Base-by-base conservation (phyloP, 768 basidiomycete species). In the Hebeloma cylindrosporum region DNA sequence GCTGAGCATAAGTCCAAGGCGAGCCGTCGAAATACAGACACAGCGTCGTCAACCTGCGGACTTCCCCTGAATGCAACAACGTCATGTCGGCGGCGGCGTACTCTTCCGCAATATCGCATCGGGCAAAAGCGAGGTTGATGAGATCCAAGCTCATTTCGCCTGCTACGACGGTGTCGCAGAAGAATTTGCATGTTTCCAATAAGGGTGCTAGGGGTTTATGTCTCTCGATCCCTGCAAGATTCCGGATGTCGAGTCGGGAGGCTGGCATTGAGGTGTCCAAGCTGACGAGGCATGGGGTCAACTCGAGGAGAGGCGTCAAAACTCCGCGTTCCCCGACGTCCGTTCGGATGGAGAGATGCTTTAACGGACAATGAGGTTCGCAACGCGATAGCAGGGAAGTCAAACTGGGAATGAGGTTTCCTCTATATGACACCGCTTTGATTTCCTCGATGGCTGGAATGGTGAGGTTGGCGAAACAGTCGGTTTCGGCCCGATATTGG, bases 401-500 rank as follows among this genome's bases (percentile, higher is more conserved):
- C 5, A 61, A 46, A 18, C 49, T 32, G 4, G 49, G 35, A 37
- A 59, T 51, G 5, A 53, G 16, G 27, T 52, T 47, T 23, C 48
- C 55, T n/a, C 39, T 23, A 10, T 33, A 38, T 20, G 47, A 47
- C 11, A 57, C 34, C n/a, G 55, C 29, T 18, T 37, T 21, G 10
- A 61, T 54, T 20, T 60, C 56, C 17, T 62, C 50, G 17, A 62
- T 51, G 7, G 45, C 43, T 5, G 60, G 60, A 29, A 60, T 39
- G 7, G 51, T 51, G 31, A 62, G 47, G 30, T 56, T 49, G 39
- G 55, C 42, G 18, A 58, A 43, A 21, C 47, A 52, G 29, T 35
- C 40, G 3, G 34, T 39, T 25, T 51, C 38, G 3, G 50, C 44
- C n/a, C 41, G 7, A 33, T 48, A 50, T 26, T 54, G 48, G 33